Percentiles rank a stretch among this genome's conserved stretches.
Evolutionary conservation across 2,329 filamentous ascomycete species (phyloP).

Genomic region (Xylaria sp.): DNA sequence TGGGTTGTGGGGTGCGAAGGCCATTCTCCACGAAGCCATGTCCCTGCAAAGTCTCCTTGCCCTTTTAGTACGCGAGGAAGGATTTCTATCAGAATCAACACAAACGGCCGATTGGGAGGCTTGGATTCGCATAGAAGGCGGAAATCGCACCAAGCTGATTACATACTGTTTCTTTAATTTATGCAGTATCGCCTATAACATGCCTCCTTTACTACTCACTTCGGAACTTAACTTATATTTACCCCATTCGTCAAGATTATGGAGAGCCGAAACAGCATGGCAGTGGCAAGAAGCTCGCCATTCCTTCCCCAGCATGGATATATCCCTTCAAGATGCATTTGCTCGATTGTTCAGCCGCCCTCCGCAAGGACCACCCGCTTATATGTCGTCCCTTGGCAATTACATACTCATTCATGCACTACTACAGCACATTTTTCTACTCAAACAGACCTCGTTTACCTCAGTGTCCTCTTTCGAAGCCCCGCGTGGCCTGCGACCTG

Average conservation of each 20-base stretch:
- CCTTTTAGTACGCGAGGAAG: conserved; percentile 68
- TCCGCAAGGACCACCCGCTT: conserved; percentile 59
- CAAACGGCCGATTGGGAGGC: conserved; percentile 67
- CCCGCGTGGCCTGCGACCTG: conserved; percentile 62
- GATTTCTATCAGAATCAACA: conserved; percentile 61
- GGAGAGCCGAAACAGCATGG: conserved; percentile 67
- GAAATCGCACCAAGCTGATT: conserved; percentile 68
- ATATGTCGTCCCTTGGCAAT: conserved; percentile 71
- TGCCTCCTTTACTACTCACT: conserved; percentile 67
- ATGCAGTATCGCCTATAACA: conserved; percentile 71
- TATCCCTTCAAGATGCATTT: conserved; percentile 68
- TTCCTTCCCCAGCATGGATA: conserved; percentile 61
- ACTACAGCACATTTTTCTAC: conserved; percentile 76
- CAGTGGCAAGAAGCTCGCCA: conserved; percentile 70
- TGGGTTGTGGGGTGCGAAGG: conserved; percentile 70
- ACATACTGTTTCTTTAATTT: conserved; percentile 72
- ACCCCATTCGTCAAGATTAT: conserved; percentile 66
- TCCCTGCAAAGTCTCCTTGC: conserved; percentile 69
- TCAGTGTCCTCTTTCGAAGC: conserved; percentile 61
- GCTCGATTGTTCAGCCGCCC: conserved; percentile 65
- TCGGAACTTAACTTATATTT: conserved; percentile 68
- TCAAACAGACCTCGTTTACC: conserved; percentile 71
- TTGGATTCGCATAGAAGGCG: conserved; percentile 68
- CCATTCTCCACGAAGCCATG: conserved; percentile 69
- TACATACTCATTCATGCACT: conserved; percentile 79